phyloP scores from a whole-genome alignment of 2,329 filamentous ascomycete genomes.

The Pyrenochaeta sp. region DNA sequence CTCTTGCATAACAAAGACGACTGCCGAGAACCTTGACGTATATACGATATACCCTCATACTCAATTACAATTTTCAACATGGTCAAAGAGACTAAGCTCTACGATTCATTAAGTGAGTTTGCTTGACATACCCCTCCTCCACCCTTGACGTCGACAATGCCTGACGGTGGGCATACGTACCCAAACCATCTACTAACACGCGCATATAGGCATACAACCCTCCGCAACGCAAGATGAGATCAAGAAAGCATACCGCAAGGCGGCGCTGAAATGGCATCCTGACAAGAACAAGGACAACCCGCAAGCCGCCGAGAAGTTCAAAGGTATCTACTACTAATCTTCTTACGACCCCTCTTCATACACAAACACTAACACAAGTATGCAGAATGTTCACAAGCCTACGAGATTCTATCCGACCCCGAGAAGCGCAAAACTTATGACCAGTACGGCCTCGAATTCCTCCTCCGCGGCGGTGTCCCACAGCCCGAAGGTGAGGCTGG shows the following conservation, averaged over 20 bases:
- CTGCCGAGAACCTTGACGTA: slow-evolving; percentile 14
- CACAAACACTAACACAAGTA: slow-evolving; percentile 21
- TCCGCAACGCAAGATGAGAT: slow-evolving; percentile 90
- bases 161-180: slow-evolving; percentile 14
- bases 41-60: slow-evolving; percentile 19
- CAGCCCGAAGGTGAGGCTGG: slow-evolving; percentile 58
- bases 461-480: slow-evolving; percentile 80
- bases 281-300: slow-evolving; percentile 98
- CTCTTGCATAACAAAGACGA: slow-evolving; percentile 26
- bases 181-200: slow-evolving; percentile 27
- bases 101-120: slow-evolving; percentile 74
- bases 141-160: slow-evolving; percentile 14
- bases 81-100: slow-evolving; percentile 95
- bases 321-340: slow-evolving; percentile 60
- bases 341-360: neutral
- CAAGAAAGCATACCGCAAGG: slow-evolving; percentile 94
- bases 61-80: slow-evolving; percentile 61
- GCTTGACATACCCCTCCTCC: slow-evolving; percentile 32
- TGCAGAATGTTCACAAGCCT: slow-evolving; percentile 89
- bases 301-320: slow-evolving; percentile 89
- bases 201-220: slow-evolving; percentile 68
- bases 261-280: slow-evolving; percentile 89
- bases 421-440: slow-evolving; percentile 97
- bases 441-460: slow-evolving; percentile 91
- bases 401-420: slow-evolving; percentile 96